Percentiles rank a stretch among this genome's conserved stretches.
phyloP scores from a whole-genome alignment of 805 yeast genomes.

The Candida pini region DNA sequence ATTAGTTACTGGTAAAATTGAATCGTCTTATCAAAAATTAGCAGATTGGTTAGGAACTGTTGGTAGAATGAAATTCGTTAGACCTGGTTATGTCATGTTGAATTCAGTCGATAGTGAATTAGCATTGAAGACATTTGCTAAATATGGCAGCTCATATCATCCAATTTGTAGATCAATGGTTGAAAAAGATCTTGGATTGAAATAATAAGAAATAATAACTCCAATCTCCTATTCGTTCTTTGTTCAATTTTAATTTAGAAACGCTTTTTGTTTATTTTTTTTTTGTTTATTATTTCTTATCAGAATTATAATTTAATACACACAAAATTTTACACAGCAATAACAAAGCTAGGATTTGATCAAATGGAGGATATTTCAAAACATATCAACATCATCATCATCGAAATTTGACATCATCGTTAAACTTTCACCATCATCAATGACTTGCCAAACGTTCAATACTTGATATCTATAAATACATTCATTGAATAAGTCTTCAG shows the following conservation, averaged over 20 bases:
- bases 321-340: background rate
- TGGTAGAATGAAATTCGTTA: constrained; percentile 91
- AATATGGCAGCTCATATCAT: constrained; percentile 60
- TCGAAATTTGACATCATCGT: constrained; percentile 43
- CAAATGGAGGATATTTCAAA: background rate
- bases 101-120: constrained; percentile 56
- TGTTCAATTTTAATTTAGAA: too few species aligned
- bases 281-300: too few species aligned
- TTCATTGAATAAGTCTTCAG: constrained; percentile 67
- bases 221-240: too few species aligned
- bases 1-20: constrained; percentile 49
- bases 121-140: constrained; percentile 61
- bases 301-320: too few species aligned
- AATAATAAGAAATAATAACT: too few species aligned
- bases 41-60: constrained; percentile 87
- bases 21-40: constrained; percentile 42
- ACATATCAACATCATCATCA: constrained; percentile 30
- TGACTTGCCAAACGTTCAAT: constrained; percentile 69
- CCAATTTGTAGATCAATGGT: constrained; percentile 82
- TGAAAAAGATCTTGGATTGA: constrained; percentile 66
- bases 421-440: constrained; percentile 63
- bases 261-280: too few species aligned
- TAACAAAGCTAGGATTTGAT: background rate
- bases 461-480: constrained; percentile 71
- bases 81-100: constrained; percentile 75